phyloP scores from a whole-genome alignment of 2,329 filamentous ascomycete species.

The Ophiostoma pallidulum region DNA sequence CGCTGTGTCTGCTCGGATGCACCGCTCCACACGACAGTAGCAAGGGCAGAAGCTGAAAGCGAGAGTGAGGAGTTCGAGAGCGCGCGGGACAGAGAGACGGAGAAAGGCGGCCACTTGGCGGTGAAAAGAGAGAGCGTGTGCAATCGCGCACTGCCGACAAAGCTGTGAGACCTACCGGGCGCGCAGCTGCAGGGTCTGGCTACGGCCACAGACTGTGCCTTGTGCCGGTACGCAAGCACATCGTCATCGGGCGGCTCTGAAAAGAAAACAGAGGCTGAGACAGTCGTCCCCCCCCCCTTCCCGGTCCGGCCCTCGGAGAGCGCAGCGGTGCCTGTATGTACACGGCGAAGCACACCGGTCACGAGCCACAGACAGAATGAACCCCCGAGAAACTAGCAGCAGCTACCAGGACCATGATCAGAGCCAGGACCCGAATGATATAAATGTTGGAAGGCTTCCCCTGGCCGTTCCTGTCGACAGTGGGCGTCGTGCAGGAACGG shows the following conservation, averaged over 20 bases:
- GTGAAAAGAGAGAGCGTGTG: neutral
- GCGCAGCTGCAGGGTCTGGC: neutral
- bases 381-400: too few relatives aligned
- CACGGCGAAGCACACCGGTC: neutral
- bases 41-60: too few relatives aligned
- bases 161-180: too few relatives aligned
- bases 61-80: too few relatives aligned
- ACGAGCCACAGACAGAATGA: neutral
- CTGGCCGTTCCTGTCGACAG: slow-evolving; percentile 5
- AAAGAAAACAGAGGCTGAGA: too few relatives aligned
- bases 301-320: neutral
- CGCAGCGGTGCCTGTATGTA: too few relatives aligned
- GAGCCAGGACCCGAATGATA: neutral
- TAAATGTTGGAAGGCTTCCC: slow-evolving; percentile 13
- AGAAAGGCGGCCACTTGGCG: neutral
- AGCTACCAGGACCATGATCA: too few relatives aligned
- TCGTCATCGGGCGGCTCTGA: too few relatives aligned
- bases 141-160: neutral
- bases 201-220: neutral
- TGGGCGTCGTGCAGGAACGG: slow-evolving; percentile 8
- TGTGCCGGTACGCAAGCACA: neutral
- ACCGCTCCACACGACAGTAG: too few relatives aligned
- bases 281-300: too few relatives aligned
- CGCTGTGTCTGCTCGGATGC: neutral
- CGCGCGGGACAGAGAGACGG: too few relatives aligned